phyloP scores from a whole-genome alignment of 2,329 filamentous ascomycete species.

The Xylaria sp. region DNA sequence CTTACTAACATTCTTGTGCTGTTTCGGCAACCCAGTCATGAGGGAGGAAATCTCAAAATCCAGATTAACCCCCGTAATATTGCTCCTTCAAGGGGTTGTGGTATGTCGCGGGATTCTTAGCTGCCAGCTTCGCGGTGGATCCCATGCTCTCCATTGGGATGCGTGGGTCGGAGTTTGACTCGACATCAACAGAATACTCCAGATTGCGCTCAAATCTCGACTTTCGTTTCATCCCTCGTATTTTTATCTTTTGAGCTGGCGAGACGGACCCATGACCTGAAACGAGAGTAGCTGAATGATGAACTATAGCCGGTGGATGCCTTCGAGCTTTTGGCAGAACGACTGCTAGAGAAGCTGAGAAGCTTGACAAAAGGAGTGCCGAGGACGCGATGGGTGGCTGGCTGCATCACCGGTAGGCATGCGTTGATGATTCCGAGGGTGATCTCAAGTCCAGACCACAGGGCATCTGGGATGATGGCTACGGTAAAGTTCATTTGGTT shows the following conservation, averaged over 20 bases:
- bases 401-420: not conserved
- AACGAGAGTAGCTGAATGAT: not conserved
- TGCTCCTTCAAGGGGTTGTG: too few species aligned
- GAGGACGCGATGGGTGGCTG: not conserved
- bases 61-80: too few species aligned
- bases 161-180: not conserved
- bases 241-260: not conserved
- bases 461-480: not conserved
- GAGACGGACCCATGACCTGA: not conserved
- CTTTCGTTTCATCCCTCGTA: not conserved
- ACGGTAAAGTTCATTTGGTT: not conserved
- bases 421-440: constrained; percentile 1
- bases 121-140: not conserved
- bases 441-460: constrained; percentile 6
- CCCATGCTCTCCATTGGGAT: not conserved
- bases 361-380: not conserved
- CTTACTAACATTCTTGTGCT: too few species aligned
- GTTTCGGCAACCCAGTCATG: too few species aligned
- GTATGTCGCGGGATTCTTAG: too few species aligned
- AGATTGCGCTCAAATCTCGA: not conserved
- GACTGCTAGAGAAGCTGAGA: not conserved
- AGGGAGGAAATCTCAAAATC: too few species aligned
- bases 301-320: not conserved
- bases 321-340: not conserved
- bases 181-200: not conserved